Conservation (phyloP, 2,329 filamentous ascomycete species). For the Arthrobotrys musiformis region DNA sequence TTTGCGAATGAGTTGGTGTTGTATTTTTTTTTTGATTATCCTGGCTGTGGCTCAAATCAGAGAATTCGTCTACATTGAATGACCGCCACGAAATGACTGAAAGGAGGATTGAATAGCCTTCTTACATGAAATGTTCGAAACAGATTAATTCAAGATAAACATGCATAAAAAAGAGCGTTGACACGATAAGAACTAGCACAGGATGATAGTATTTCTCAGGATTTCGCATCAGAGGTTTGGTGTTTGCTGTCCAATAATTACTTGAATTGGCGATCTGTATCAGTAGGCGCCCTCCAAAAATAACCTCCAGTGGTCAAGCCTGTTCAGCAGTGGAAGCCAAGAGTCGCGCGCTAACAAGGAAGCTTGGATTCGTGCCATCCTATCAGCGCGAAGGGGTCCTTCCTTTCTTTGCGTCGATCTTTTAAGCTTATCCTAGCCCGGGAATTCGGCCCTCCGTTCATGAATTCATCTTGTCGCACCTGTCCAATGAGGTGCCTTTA, state of each 20-base stretch:
- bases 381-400: constrained; percentile 37
- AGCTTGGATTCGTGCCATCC: constrained; percentile 8
- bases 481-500: constrained; percentile 36
- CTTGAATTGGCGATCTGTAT: constrained; percentile 25
- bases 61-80: too few species aligned
- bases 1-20: constrained; percentile 1
- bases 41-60: neutral
- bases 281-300: constrained; percentile 50
- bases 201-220: neutral
- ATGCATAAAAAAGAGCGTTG: neutral
- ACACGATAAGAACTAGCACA: too few species aligned
- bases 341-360: constrained; percentile 50
- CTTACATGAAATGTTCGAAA: neutral
- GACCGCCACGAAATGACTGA: neutral
- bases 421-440: constrained; percentile 31
- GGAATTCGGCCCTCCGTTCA: constrained; percentile 17
- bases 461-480: constrained; percentile 9
- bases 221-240: neutral
- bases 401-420: constrained; percentile 19
- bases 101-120: neutral
- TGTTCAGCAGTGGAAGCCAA: constrained; percentile 16
- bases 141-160: neutral
- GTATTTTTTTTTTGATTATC: neutral
- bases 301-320: constrained; percentile 9
- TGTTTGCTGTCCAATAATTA: constrained; percentile 34